phyloP scores from a whole-genome alignment of 2,329 filamentous ascomycete genomes.

The Mariannaea sp. region DNA sequence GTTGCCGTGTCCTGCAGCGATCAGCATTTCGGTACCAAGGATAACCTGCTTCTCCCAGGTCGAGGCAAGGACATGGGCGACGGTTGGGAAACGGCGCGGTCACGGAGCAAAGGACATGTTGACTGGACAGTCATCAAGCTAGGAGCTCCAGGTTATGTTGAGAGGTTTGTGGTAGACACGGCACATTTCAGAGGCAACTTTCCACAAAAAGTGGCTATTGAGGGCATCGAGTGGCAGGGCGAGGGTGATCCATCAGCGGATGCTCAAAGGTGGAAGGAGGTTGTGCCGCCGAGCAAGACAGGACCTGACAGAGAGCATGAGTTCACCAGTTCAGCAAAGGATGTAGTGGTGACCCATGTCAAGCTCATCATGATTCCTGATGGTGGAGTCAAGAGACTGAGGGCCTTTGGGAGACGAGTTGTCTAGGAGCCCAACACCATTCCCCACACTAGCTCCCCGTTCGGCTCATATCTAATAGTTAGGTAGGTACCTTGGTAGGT shows the following conservation, averaged over 20 bases:
- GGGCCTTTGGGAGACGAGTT: slow-evolving; percentile 49
- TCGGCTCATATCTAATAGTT: too few species aligned
- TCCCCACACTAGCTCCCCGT: too few species aligned
- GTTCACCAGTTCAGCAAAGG: slow-evolving; percentile 60
- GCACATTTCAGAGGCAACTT: slow-evolving; percentile 86
- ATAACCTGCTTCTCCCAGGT: slow-evolving; percentile 79
- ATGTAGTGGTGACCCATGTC: slow-evolving; percentile 73
- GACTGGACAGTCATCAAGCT: slow-evolving; percentile 83
- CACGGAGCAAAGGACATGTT: slow-evolving; percentile 70
- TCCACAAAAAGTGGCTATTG: slow-evolving; percentile 74
- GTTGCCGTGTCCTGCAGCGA: slow-evolving; percentile 78
- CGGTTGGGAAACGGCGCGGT: slow-evolving; percentile 84
- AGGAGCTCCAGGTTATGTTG: slow-evolving; percentile 67
- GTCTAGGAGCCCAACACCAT: slow-evolving; percentile 23
- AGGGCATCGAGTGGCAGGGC: slow-evolving; percentile 62
- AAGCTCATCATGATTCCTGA: slow-evolving; percentile 94
- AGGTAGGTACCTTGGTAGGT: too few species aligned
- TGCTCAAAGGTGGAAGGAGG: slow-evolving; percentile 66
- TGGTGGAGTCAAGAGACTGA: slow-evolving; percentile 86
- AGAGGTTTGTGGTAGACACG: slow-evolving; percentile 75
- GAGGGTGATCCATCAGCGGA: slow-evolving; percentile 60
- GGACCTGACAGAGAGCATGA: slow-evolving; percentile 75
- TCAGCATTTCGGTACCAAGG: slow-evolving; percentile 82
- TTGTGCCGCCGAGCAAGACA: slow-evolving; percentile 69
- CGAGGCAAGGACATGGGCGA: slow-evolving; percentile 85